Percentiles rank a stretch among this genome's conserved stretches.
Evolutionary conservation across 306 rosid genomes (phyloP).

Genomic region (Neltuma alba): DNA sequence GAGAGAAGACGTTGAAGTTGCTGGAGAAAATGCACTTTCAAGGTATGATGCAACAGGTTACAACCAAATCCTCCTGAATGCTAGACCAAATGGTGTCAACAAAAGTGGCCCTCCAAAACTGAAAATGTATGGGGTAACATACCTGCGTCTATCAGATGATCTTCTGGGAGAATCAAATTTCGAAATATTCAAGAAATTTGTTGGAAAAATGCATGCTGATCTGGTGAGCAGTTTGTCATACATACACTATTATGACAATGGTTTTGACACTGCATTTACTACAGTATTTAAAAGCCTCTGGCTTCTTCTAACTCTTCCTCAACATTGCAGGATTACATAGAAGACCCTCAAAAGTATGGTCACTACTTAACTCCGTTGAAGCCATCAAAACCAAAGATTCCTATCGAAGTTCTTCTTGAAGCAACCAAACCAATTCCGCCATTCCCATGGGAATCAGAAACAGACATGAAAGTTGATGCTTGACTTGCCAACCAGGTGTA

Average conservation of each 20-base stretch:
- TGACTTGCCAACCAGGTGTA: slow-evolving; percentile 18
- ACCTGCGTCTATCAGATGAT: slow-evolving; percentile 69
- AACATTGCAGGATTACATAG: slow-evolving; percentile 62
- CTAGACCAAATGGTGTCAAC: slow-evolving; percentile 83
- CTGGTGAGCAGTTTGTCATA: slow-evolving; percentile 54
- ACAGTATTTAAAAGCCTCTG: slow-evolving; percentile 18
- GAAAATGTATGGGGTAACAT: slow-evolving; percentile 78
- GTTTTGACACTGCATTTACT: not conserved
- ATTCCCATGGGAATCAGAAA: slow-evolving; percentile 65
- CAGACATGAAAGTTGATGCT: slow-evolving; percentile 22
- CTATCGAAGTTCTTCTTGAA: slow-evolving; percentile 56
- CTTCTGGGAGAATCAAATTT: slow-evolving; percentile 58
- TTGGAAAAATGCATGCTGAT: slow-evolving; percentile 84
- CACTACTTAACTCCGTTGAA: slow-evolving; percentile 57
- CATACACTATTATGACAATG: slow-evolving; percentile 20
- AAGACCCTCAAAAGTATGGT: slow-evolving; percentile 54
- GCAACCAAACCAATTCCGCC: slow-evolving; percentile 69
- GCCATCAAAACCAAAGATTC: slow-evolving; percentile 58
- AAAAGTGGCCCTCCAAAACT: slow-evolving; percentile 59
- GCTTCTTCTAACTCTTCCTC: slow-evolving; percentile 27
- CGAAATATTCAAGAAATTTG: slow-evolving; percentile 69
- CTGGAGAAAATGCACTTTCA: slow-evolving; percentile 94
- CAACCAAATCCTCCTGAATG: slow-evolving; percentile 84
- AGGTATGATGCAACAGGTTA: slow-evolving; percentile 73
- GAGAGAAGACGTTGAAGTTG: slow-evolving; percentile 79